Percentiles rank a stretch among this genome's conserved stretches.
phyloP scores from a whole-genome alignment of 768 basidiomycete genomes.

The Tephrocybe rancida region DNA sequence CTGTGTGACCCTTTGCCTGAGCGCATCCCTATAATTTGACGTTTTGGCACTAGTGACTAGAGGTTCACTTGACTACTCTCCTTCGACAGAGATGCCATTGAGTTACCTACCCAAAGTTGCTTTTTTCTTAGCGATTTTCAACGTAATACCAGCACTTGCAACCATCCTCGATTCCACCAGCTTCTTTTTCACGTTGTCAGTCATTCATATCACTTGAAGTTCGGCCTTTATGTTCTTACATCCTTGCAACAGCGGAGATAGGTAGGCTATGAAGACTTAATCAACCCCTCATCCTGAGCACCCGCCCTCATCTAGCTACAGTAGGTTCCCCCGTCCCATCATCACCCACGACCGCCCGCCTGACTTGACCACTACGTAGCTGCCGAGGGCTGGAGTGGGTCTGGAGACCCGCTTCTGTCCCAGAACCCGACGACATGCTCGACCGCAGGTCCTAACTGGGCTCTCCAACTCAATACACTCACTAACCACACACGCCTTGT shows the following conservation, averaged over 20 bases:
- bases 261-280: slow-evolving; percentile 4
- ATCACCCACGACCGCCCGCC: neutral
- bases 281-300: neutral
- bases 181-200: slow-evolving; percentile 20
- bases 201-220: neutral
- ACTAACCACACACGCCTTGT: slow-evolving; percentile 15
- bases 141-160: neutral
- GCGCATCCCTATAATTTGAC: too few species aligned
- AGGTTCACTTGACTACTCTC: too few species aligned
- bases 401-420: slow-evolving; percentile 18
- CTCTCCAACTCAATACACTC: slow-evolving; percentile 17
- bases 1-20: too few species aligned
- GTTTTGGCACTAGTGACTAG: too few species aligned
- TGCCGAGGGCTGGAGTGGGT: slow-evolving; percentile 21
- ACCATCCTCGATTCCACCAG: slow-evolving; percentile 14
- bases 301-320: neutral
- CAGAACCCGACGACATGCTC: slow-evolving; percentile 16
- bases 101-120: neutral
- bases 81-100: too few species aligned
- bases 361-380: slow-evolving; percentile 5
- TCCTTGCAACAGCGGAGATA: slow-evolving; percentile 14
- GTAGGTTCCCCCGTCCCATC: neutral
- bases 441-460: slow-evolving; percentile 25
- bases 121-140: neutral
- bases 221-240: neutral